Conservation (phyloP, 2,329 filamentous ascomycete species). For the Tolypocladium album region DNA sequence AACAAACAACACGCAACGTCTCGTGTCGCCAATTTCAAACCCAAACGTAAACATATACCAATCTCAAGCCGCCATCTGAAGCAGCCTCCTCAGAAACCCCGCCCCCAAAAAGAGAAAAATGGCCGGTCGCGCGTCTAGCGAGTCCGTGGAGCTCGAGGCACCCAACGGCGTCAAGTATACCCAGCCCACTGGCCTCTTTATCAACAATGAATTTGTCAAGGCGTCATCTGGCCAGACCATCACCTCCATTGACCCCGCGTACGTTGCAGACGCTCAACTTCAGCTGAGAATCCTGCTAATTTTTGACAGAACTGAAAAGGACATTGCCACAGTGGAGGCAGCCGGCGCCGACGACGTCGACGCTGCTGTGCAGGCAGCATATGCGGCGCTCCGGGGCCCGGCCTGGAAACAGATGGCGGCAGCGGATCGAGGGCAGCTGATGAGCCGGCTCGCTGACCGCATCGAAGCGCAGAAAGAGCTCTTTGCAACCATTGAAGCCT, state of each 20-base stretch:
- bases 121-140: neutral
- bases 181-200: slow-evolving; percentile 62
- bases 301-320: slow-evolving; percentile 15
- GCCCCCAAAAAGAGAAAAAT: too few relatives aligned
- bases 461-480: slow-evolving; percentile 50
- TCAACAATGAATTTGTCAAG: slow-evolving; percentile 66
- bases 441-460: slow-evolving; percentile 62
- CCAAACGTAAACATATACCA: neutral
- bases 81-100: neutral
- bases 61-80: neutral
- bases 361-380: slow-evolving; percentile 33
- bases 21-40: neutral
- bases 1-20: neutral
- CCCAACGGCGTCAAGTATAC: slow-evolving; percentile 56
- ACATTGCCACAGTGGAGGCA: slow-evolving; percentile 20
- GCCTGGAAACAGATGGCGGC: slow-evolving; percentile 58
- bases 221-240: slow-evolving; percentile 44
- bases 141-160: slow-evolving; percentile 14
- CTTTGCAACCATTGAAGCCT: slow-evolving; percentile 53
- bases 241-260: slow-evolving; percentile 44
- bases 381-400: slow-evolving; percentile 55
- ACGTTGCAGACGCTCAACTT: slow-evolving; percentile 1
- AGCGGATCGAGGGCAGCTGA: slow-evolving; percentile 56
- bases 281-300: slow-evolving; percentile 12
- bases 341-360: slow-evolving; percentile 19